Conservation (phyloP, 2,329 filamentous ascomycete species). For the Aspergillus fructus region DNA sequence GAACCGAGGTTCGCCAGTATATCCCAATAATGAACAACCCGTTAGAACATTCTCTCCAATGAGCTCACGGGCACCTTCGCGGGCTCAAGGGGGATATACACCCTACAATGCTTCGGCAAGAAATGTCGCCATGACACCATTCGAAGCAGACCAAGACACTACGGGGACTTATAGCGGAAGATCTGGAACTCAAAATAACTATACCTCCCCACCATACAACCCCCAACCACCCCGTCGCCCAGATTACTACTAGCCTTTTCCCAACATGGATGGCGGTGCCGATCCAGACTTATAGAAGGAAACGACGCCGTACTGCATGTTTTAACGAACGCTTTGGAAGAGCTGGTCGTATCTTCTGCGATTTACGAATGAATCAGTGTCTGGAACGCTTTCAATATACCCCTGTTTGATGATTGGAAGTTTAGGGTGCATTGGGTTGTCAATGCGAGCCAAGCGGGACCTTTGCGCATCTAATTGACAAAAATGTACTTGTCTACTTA, state of each 20-base stretch:
- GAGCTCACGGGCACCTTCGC: background rate
- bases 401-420: conserved; percentile 7
- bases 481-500: background rate
- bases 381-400: conserved; percentile 16
- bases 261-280: background rate
- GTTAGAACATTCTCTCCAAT: conserved; percentile 6
- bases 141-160: background rate
- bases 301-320: conserved; percentile 7
- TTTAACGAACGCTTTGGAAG: conserved; percentile 21
- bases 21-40: conserved; percentile 6
- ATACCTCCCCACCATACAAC: conserved; percentile 20
- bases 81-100: conserved; percentile 2
- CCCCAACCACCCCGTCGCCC: conserved; percentile 10
- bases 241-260: conserved; percentile 10
- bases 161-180: conserved; percentile 19
- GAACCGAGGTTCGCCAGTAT: background rate
- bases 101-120: background rate
- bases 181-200: conserved; percentile 21
- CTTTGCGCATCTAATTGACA: conserved; percentile 6
- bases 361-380: conserved; percentile 25
- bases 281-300: background rate
- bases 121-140: conserved; percentile 1
- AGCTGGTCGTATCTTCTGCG: conserved; percentile 30
- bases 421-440: conserved; percentile 2
- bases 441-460: conserved; percentile 4